Evolutionary conservation across 805 yeast species (phyloP).

Genomic region (Barnettozyma botsteinii): DNA sequence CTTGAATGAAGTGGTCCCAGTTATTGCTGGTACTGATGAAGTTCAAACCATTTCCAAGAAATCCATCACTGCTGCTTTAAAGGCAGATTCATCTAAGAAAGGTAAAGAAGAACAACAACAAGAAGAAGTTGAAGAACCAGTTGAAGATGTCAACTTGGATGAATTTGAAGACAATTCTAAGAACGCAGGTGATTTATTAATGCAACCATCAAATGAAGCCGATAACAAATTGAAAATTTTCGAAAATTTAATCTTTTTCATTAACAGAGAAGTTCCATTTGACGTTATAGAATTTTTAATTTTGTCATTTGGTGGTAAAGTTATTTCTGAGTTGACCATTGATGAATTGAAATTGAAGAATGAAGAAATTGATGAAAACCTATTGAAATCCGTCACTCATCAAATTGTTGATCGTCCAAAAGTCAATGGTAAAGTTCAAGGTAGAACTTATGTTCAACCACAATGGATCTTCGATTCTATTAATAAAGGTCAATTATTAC

Average conservation of each 20-base stretch:
- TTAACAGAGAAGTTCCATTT: slow-evolving; percentile 94
- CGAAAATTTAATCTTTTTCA: slow-evolving; percentile 68
- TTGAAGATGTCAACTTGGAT: slow-evolving; percentile 53
- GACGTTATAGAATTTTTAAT: slow-evolving; percentile 87
- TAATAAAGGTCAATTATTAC: slow-evolving; percentile 67
- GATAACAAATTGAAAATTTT: slow-evolving; percentile 64
- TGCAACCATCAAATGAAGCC: slow-evolving; percentile 60
- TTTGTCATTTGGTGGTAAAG: slow-evolving; percentile 78
- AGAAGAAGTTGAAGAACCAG: slow-evolving; percentile 31
- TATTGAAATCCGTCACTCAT: slow-evolving; percentile 74
- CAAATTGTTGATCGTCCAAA: slow-evolving; percentile 93
- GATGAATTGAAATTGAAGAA: slow-evolving; percentile 53
- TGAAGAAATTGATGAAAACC: slow-evolving; percentile 38
- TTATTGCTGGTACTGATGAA: slow-evolving; percentile 26
- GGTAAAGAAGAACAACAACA: slow-evolving; percentile 32
- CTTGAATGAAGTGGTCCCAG: slow-evolving; percentile 15
- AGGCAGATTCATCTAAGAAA: slow-evolving; percentile 33
- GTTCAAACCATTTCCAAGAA: slow-evolving; percentile 30
- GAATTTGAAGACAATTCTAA: slow-evolving; percentile 61
- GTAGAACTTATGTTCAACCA: slow-evolving; percentile 93
- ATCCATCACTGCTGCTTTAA: slow-evolving; percentile 51
- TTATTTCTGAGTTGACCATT: slow-evolving; percentile 80
- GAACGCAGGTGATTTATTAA: slow-evolving; percentile 58
- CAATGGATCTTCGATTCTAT: slow-evolving; percentile 96
- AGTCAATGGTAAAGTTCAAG: slow-evolving; percentile 68